Conservation (phyloP, 1,139 yeast species). For the Suhomyces atakaporum region DNA sequence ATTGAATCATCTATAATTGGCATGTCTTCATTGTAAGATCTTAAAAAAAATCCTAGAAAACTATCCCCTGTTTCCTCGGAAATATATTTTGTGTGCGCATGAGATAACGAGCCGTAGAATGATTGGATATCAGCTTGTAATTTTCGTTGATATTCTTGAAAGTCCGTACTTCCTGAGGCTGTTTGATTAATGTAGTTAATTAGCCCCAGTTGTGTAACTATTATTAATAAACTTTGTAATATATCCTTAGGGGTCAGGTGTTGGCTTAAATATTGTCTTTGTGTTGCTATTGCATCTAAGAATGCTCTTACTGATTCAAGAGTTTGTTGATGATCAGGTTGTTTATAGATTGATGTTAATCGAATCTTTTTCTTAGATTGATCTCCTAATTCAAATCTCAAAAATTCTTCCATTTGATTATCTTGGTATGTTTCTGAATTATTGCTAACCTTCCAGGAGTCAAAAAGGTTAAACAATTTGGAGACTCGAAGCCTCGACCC, state of each 20-base stretch:
- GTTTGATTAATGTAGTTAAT: conserved; percentile 26
- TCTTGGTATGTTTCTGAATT: neutral
- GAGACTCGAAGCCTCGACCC: conserved; percentile 29
- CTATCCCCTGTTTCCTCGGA: conserved; percentile 17
- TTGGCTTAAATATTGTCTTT: conserved; percentile 1
- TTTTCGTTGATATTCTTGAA: conserved; percentile 13
- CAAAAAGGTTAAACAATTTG: conserved; percentile 27
- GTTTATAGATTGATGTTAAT: conserved; percentile 13
- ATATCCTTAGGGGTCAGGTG: conserved; percentile 19
- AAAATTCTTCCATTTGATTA: conserved; percentile 13
- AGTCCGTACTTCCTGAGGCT: conserved; percentile 5
- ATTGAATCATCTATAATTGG: conserved; percentile 28
- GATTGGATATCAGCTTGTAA: conserved; percentile 23
- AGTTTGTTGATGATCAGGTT: conserved; percentile 11
- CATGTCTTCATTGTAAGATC: conserved; percentile 49
- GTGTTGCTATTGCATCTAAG: conserved; percentile 11
- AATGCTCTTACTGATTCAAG: conserved; percentile 11
- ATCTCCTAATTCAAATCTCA: conserved; percentile 5
- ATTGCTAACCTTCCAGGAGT: conserved; percentile 8
- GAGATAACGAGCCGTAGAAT: conserved; percentile 30
- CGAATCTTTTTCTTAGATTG: conserved; percentile 1
- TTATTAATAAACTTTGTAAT: conserved; percentile 22
- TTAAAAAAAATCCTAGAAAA: conserved; percentile 42
- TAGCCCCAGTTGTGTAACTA: conserved; percentile 25
- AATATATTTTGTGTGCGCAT: conserved; percentile 22